These are phyloP conservation scores for Trematosphaeria pertusa DNA, from an alignment of 2,329 filamentous ascomycete genomes.

Conservation along the genomic window DNA sequence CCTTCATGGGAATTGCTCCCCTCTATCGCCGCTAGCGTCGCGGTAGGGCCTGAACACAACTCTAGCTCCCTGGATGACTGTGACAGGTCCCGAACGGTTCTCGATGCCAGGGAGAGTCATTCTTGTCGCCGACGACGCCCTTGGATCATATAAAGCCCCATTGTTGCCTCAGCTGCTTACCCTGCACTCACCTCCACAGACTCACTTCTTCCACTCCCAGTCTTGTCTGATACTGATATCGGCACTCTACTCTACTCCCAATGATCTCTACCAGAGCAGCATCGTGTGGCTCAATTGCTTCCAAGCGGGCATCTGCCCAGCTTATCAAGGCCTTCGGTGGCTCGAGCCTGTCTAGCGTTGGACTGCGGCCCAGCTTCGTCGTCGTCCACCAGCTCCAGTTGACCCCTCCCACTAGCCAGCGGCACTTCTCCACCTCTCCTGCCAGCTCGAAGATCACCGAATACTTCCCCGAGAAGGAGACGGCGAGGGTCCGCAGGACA, in stretches of 20 bases:
- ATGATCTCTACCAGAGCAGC: constrained; percentile 40
- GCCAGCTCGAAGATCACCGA: constrained; percentile 47
- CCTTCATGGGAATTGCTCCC: neutral
- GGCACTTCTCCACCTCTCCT: constrained; percentile 52
- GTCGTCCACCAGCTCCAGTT: constrained; percentile 35
- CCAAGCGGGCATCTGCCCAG: constrained; percentile 47
- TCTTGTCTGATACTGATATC: constrained; percentile 10
- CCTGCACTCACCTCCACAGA: constrained; percentile 16
- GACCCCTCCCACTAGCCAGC: constrained; percentile 24
- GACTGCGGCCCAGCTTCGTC: constrained; percentile 42
- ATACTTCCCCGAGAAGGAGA: constrained; percentile 56
- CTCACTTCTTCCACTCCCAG: constrained; percentile 7
- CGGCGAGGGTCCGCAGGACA: constrained; percentile 54
- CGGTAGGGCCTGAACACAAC: constrained; percentile 1
- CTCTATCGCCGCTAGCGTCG: neutral
- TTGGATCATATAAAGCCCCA: constrained; percentile 39
- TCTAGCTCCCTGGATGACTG: constrained; percentile 15
- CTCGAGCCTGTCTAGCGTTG: constrained; percentile 25
- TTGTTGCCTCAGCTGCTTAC: constrained; percentile 24
- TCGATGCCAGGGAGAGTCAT: constrained; percentile 8
- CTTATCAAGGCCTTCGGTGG: constrained; percentile 48
- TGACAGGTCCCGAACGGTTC: constrained; percentile 12
- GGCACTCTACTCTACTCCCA: constrained; percentile 12
- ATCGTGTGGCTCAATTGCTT: constrained; percentile 34
- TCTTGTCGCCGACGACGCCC: constrained; percentile 18